A percentile compares a stretch with the other conserved stretches of the same genome.
Evolutionary conservation across 2,329 filamentous ascomycete genomes (phyloP).

Genomic region (Colletotrichum aenigma): DNA sequence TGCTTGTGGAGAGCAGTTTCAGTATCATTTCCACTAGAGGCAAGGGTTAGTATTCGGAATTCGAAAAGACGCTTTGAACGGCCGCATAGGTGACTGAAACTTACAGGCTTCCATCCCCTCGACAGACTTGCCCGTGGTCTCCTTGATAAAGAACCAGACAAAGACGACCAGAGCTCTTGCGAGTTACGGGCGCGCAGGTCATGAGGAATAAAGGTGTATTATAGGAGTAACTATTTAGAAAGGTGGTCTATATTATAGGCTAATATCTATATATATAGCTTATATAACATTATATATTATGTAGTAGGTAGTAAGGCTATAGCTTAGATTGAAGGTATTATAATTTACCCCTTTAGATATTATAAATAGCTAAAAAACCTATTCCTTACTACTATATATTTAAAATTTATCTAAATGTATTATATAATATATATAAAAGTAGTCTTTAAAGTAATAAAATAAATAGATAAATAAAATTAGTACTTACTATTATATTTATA

Average conservation of each 20-base stretch:
- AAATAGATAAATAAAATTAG: neutral
- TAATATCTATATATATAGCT: neutral
- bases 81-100: neutral
- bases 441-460: neutral
- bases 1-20: neutral
- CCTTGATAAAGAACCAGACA: conserved; percentile 45
- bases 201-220: neutral
- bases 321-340: neutral
- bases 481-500: neutral
- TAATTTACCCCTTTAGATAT: neutral
- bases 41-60: neutral
- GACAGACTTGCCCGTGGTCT: conserved; percentile 47
- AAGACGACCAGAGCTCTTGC: conserved; percentile 39
- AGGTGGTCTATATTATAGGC: neutral
- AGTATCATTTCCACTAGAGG: neutral
- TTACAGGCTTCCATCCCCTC: conserved; percentile 42
- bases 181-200: neutral
- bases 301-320: neutral
- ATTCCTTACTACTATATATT: neutral
- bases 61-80: neutral
- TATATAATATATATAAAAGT: neutral
- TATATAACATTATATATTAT: neutral
- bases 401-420: neutral
- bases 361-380: neutral
- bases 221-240: neutral